Base-by-base conservation (phyloP, 805 yeast genomes). In the Zygoascus ofunaensis region DNA sequence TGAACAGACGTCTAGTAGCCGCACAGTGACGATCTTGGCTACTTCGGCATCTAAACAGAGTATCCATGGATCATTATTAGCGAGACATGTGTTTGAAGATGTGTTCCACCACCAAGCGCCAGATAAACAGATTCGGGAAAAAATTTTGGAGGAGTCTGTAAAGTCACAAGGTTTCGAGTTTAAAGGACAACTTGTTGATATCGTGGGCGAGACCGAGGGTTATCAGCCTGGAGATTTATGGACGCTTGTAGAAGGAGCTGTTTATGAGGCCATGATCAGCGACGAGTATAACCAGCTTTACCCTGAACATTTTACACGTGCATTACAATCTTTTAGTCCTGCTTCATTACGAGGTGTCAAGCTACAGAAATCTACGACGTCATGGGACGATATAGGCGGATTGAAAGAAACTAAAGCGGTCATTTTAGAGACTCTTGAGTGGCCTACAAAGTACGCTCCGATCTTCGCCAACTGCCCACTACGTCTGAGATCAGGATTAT, bases 401-500 rank as follows among this genome's bases (percentile, higher is more conserved):
- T 66, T 90, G 44, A 65, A 65, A 17, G 82, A 78, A 14, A 92
- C 94, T 1, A 90, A 90, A 57, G 69, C 73, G 7, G 68, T 86
- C 0, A 64, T 90, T 7, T 61, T 87, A 42, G 97, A 90, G 58
- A 92, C 97, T 0, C 65, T 90, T 28, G 97, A 92, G 57, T 90
- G 97, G 97, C 98, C 98, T 2, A 86, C 95, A 1, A 87, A 81
- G 55, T 90, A 90, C 58, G 94, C 95, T 0, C 96, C 97, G 4
- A 86, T 90, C n/a, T 90, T 92, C 63, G 80, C 81, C 15, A 78
- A 77, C 49, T 86, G 95, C 56, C 95, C 97, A 0, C 66, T 90
- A 42, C 67, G 97, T 44, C 69, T 90, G 42, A 72, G 97, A 55
- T 86, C 96, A 0, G 98, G 98, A 41, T 77, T 90, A 20, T 66